Percentiles rank a stretch among this genome's conserved stretches.
These are phyloP conservation scores for Globisporangium alternatum DNA, from an alignment of 352 stramenopile species.

Conservation along the genomic window DNA sequence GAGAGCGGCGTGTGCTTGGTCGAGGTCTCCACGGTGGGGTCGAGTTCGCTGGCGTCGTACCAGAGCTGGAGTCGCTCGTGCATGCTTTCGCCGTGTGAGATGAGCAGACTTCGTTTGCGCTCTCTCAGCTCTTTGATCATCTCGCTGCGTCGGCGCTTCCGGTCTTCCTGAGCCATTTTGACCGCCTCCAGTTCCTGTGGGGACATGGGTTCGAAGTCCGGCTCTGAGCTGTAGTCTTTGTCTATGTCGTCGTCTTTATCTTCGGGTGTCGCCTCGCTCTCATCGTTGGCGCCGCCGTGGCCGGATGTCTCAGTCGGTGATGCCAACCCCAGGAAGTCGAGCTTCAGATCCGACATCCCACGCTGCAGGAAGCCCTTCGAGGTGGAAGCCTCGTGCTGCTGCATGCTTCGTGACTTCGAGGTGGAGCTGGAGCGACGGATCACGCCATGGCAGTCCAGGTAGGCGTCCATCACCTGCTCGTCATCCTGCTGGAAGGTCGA, in stretches of 20 bases:
- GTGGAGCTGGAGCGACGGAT: conserved; percentile 33
- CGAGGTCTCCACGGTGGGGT: conserved; percentile 31
- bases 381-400: conserved; percentile 17
- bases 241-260: neutral
- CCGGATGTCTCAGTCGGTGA: neutral
- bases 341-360: conserved; percentile 21
- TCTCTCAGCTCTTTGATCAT: conserved; percentile 22
- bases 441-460: conserved; percentile 40
- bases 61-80: conserved; percentile 30
- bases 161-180: conserved; percentile 7
- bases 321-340: conserved; percentile 15
- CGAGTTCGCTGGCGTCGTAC: conserved; percentile 25
- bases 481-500: conserved; percentile 26
- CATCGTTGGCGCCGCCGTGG: neutral
- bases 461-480: conserved; percentile 23
- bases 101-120: conserved; percentile 26
- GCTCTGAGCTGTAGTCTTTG: neutral
- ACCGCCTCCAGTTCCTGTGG: conserved; percentile 2
- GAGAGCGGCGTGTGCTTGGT: conserved; percentile 20
- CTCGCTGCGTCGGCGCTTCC: conserved; percentile 21
- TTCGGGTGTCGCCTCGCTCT: neutral
- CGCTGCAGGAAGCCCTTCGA: conserved; percentile 31
- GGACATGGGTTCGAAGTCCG: neutral
- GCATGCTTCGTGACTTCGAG: conserved; percentile 19
- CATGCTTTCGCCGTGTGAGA: conserved; percentile 17